Conservation (phyloP, 2,329 filamentous ascomycete genomes). For the Calonectria henricotiae region DNA sequence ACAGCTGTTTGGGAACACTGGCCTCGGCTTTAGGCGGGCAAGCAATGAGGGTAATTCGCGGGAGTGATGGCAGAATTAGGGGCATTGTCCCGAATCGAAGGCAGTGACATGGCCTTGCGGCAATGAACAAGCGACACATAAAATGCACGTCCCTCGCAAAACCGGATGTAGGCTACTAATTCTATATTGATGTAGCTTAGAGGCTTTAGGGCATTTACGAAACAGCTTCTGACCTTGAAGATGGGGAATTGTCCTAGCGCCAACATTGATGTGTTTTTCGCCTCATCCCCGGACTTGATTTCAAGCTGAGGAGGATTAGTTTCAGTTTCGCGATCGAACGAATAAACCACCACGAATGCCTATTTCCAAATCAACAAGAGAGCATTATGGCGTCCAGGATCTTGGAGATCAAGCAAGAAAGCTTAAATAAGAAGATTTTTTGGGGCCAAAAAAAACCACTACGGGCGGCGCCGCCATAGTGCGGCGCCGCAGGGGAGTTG, state of each 20-base stretch:
- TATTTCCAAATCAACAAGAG: background rate
- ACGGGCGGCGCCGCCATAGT: slow-evolving; percentile 21
- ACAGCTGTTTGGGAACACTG: slow-evolving; percentile 45
- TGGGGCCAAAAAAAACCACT: background rate
- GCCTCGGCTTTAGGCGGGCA: slow-evolving; percentile 34
- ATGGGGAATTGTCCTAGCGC: slow-evolving; percentile 15
- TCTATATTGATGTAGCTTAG: slow-evolving; percentile 27
- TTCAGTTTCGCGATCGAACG: slow-evolving; percentile 27
- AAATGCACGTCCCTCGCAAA: slow-evolving; percentile 34
- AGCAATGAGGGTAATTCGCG: background rate
- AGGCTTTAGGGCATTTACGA: slow-evolving; percentile 33
- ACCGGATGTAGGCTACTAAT: slow-evolving; percentile 26
- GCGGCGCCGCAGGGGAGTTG: slow-evolving; percentile 15
- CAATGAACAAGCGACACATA: slow-evolving; percentile 29
- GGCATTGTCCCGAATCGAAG: slow-evolving; percentile 44
- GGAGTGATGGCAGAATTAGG: slow-evolving; percentile 37
- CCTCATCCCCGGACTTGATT: slow-evolving; percentile 28
- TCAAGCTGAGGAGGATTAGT: slow-evolving; percentile 33
- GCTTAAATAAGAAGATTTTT: background rate
- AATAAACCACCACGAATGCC: background rate
- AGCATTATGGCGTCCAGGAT: background rate
- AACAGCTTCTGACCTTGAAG: slow-evolving; percentile 26
- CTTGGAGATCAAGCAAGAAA: background rate
- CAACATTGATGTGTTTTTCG: slow-evolving; percentile 25
- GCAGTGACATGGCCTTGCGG: slow-evolving; percentile 44